Conservation (phyloP, 371 early-diverging fungal species). For the Apophysomyces trapeziformis region DNA sequence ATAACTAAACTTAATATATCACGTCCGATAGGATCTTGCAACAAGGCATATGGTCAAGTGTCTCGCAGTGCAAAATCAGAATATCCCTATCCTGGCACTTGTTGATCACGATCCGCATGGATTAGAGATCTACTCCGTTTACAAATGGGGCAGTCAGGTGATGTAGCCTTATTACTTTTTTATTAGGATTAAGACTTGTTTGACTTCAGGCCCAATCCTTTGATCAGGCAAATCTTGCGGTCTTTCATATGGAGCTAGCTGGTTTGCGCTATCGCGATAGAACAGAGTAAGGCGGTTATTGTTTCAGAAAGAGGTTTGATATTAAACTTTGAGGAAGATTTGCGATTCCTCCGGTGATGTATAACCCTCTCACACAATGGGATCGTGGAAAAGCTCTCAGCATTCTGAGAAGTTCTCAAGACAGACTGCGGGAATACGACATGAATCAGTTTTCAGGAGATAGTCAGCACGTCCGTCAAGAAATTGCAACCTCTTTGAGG, state of each 20-base stretch:
- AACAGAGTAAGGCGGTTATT: conserved; percentile 13
- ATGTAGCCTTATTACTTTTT: neutral
- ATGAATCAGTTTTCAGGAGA: conserved; percentile 12
- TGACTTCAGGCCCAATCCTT: conserved; percentile 35
- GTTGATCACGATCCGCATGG: conserved; percentile 56
- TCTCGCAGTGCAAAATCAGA: conserved; percentile 23
- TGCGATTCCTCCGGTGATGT: conserved; percentile 22
- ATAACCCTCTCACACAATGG: conserved; percentile 18
- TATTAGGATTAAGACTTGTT: neutral
- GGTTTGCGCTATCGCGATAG: conserved; percentile 41
- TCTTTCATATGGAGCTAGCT: conserved; percentile 33
- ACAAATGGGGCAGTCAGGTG: conserved; percentile 54
- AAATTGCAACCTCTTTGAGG: conserved; percentile 13
- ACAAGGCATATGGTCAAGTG: conserved; percentile 47
- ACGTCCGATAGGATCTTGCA: conserved; percentile 32
- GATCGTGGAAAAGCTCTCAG: conserved; percentile 33
- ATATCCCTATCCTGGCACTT: conserved; percentile 36
- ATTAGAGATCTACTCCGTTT: conserved; percentile 51
- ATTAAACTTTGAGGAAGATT: conserved; percentile 15
- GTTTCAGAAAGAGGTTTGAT: neutral
- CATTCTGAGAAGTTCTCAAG: conserved; percentile 20
- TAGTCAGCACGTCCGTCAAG: conserved; percentile 12
- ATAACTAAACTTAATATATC: neutral
- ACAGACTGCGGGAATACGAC: conserved; percentile 21
- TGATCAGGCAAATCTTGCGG: conserved; percentile 42